These are phyloP conservation scores for Dendrobium chrysotoxum DNA, from an alignment of 106 monocot species.

Conservation along the genomic window DNA sequence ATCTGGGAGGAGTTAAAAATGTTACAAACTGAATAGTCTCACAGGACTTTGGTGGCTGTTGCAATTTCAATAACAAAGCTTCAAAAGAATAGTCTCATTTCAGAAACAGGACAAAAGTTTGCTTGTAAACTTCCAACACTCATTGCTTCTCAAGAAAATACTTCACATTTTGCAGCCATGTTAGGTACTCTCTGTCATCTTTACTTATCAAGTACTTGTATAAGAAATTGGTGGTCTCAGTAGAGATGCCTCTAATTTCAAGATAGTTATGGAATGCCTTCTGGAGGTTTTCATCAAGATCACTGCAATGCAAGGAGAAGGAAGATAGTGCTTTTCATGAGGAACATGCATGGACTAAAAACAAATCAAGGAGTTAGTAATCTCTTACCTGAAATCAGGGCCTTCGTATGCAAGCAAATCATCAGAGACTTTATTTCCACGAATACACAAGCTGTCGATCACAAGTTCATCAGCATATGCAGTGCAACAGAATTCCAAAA, in stretches of 20 bases:
- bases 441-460: conserved; percentile 10
- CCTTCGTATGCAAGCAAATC: conserved; percentile 5
- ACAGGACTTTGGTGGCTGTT: background rate
- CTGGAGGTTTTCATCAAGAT: conserved; percentile 65
- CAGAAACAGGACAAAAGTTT: background rate
- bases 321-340: background rate
- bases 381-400: conserved; percentile 7
- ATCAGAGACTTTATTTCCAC: background rate
- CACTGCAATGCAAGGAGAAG: conserved; percentile 16
- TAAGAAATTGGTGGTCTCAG: conserved; percentile 39
- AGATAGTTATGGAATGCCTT: conserved; percentile 57
- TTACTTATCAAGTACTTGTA: conserved; percentile 78
- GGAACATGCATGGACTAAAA: background rate
- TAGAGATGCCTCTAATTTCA: conserved; percentile 47
- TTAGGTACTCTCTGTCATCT: conserved; percentile 58
- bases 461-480: conserved; percentile 18
- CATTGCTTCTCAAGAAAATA: conserved; percentile 28
- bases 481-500: conserved; percentile 18
- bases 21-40: background rate
- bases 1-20: background rate
- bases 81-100: background rate
- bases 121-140: background rate
- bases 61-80: background rate
- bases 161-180: conserved; percentile 58
- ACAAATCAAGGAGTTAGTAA: background rate